phyloP scores from a whole-genome alignment of 192 early-diverging fungal genomes.

The Thoreauomyces humboldtii region DNA sequence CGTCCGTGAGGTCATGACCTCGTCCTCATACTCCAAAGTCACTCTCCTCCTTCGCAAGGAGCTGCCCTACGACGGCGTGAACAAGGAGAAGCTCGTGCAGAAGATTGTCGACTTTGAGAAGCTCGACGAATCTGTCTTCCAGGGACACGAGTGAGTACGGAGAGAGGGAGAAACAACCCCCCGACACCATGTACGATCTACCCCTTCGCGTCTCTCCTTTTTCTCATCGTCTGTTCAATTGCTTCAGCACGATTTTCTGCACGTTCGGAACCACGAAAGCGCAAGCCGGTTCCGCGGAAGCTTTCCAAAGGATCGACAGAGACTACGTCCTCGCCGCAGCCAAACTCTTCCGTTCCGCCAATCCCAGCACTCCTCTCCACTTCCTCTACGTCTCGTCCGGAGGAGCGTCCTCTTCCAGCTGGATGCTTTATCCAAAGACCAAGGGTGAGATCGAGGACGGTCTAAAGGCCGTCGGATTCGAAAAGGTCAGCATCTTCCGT shows the following conservation, averaged over 20 bases:
- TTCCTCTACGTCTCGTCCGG: slow-evolving; percentile 23
- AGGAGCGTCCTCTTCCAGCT: slow-evolving; percentile 56
- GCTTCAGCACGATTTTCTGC: slow-evolving; percentile 61
- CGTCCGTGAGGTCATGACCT: slow-evolving; percentile 51
- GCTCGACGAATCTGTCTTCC: slow-evolving; percentile 42
- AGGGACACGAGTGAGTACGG: slow-evolving; percentile 44
- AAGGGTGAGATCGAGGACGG: slow-evolving; percentile 78
- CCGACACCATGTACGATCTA: too few species aligned
- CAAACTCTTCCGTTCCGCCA: slow-evolving; percentile 63
- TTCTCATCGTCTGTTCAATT: too few species aligned
- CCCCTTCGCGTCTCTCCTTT: too few species aligned
- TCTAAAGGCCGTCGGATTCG: slow-evolving; percentile 60
- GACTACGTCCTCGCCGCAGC: slow-evolving; percentile 71
- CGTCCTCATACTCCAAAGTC: slow-evolving; percentile 46
- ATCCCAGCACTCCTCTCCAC: slow-evolving; percentile 50
- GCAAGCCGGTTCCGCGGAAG: slow-evolving; percentile 58
- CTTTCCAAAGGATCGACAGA: slow-evolving; percentile 75
- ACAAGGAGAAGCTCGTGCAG: slow-evolving; percentile 57
- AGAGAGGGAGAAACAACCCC: not conserved
- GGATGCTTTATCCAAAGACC: slow-evolving; percentile 66
- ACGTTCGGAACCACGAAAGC: slow-evolving; percentile 71
- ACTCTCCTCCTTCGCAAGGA: slow-evolving; percentile 54
- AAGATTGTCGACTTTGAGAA: slow-evolving; percentile 76
- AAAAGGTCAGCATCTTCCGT: slow-evolving; percentile 61
- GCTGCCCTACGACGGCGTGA: slow-evolving; percentile 37